Conservation (phyloP, 108 stramenopile species). For the Skeletonema costatum region DNA sequence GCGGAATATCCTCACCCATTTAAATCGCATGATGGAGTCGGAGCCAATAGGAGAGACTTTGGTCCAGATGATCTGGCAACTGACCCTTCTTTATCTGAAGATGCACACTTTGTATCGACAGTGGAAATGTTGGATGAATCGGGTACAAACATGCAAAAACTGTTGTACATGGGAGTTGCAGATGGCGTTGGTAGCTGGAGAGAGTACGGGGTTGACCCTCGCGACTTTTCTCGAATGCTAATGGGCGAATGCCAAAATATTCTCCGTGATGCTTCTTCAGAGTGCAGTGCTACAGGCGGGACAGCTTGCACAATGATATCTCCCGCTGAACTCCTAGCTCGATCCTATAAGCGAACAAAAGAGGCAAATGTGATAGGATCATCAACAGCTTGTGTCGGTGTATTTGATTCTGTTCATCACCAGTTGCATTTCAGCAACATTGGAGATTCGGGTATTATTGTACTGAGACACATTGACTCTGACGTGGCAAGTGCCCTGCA, state of each 20-base stretch:
- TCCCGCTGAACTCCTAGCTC: conserved; percentile 69
- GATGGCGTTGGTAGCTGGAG: conserved; percentile 98
- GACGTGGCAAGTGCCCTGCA: conserved; percentile 89
- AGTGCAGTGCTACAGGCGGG: conserved; percentile 34
- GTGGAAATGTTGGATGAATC: conserved; percentile 70
- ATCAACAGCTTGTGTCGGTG: conserved; percentile 88
- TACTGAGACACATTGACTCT: conserved; percentile 94
- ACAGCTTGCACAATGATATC: conserved; percentile 57
- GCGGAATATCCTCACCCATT: conserved; percentile 94
- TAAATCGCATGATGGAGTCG: conserved; percentile 79
- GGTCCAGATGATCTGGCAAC: conserved; percentile 64
- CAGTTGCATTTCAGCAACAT: conserved; percentile 95
- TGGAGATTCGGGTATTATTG: conserved; percentile 95
- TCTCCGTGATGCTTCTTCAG: conserved; percentile 53
- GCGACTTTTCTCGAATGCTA: conserved; percentile 83
- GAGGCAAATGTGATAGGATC: conserved; percentile 86
- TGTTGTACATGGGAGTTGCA: conserved; percentile 91
- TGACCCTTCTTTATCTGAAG: conserved; percentile 86
- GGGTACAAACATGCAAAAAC: conserved; percentile 56
- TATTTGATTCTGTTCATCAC: conserved; percentile 89
- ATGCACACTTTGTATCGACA: conserved; percentile 73
- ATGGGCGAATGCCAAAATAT: conserved; percentile 86
- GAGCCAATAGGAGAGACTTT: conserved; percentile 69
- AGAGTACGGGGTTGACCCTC: conserved; percentile 92
- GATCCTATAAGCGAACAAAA: conserved; percentile 81